These are phyloP conservation scores for Boletus subcaerulescens DNA, from an alignment of 768 basidiomycete species.

Conservation along the genomic window DNA sequence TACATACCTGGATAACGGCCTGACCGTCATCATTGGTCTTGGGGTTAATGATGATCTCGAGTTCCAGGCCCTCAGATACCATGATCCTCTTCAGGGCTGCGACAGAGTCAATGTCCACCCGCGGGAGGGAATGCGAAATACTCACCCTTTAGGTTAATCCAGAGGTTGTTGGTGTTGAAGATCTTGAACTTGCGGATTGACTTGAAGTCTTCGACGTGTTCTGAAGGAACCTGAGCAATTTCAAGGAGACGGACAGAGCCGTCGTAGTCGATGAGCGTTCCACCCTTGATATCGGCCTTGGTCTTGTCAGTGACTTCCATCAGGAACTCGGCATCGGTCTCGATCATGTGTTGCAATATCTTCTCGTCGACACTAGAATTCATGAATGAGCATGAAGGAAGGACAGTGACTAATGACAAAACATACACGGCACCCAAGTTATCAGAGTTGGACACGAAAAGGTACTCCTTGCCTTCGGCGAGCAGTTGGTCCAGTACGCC, in stretches of 20 bases:
- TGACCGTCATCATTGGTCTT: conserved; percentile 68
- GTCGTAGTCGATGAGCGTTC: conserved; percentile 68
- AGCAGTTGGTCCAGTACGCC: conserved; percentile 72
- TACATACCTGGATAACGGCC: conserved; percentile 60
- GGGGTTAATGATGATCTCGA: conserved; percentile 80
- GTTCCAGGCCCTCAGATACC: conserved; percentile 61
- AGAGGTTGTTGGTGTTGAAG: conserved; percentile 73
- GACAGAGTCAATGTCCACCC: conserved; percentile 1
- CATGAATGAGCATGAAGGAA: conserved; percentile 1
- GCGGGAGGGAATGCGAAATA: not conserved
- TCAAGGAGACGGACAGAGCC: conserved; percentile 68
- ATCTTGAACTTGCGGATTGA: conserved; percentile 77
- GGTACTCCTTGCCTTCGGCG: conserved; percentile 71
- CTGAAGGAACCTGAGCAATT: conserved; percentile 71
- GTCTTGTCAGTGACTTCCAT: conserved; percentile 84
- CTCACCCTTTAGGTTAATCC: conserved; percentile 49
- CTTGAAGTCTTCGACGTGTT: conserved; percentile 75
- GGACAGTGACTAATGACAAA: not conserved
- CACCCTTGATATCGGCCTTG: conserved; percentile 76
- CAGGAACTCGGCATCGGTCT: conserved; percentile 61
- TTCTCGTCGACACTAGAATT: conserved; percentile 57
- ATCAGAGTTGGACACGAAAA: conserved; percentile 77
- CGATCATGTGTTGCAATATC: conserved; percentile 66
- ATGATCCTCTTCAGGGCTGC: conserved; percentile 72
- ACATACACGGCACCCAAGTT: conserved; percentile 66